phyloP scores from a whole-genome alignment of 202 grass and related monocot species.

The Alloteropsis angusta region DNA sequence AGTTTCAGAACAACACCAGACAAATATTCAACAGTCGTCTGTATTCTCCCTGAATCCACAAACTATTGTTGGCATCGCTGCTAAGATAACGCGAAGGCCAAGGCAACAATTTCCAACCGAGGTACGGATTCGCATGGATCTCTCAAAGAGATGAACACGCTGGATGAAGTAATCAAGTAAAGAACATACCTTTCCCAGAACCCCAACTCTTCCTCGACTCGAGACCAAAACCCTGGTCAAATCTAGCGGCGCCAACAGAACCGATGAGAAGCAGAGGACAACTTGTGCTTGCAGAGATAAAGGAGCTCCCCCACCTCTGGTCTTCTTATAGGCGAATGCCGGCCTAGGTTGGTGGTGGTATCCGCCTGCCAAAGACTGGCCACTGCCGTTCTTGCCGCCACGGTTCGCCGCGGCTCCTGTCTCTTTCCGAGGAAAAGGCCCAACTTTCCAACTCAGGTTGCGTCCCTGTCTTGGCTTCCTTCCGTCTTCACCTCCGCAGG shows the following conservation, averaged over 20 bases:
- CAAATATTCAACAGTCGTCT: background rate
- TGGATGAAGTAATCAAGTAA: background rate
- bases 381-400: slow-evolving; percentile 7
- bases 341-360: background rate
- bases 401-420: slow-evolving; percentile 27
- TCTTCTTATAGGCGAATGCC: slow-evolving; percentile 33
- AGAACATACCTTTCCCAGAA: slow-evolving; percentile 24
- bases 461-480: slow-evolving; percentile 16
- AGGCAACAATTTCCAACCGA: background rate
- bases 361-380: slow-evolving; percentile 18
- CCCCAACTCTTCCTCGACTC: background rate
- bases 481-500: background rate
- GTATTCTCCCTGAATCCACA: background rate
- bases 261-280: background rate
- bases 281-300: background rate
- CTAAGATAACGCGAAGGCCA: background rate
- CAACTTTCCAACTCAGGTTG: slow-evolving; percentile 21
- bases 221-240: background rate
- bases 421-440: slow-evolving; percentile 22
- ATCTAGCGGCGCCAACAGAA: background rate
- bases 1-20: background rate
- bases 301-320: background rate
- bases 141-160: background rate
- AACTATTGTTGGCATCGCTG: background rate
- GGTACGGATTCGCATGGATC: background rate